These are phyloP conservation scores for Phaeosphaeriaceae sp. DNA, from an alignment of 2,329 filamentous ascomycete species.

Conservation along the genomic window DNA sequence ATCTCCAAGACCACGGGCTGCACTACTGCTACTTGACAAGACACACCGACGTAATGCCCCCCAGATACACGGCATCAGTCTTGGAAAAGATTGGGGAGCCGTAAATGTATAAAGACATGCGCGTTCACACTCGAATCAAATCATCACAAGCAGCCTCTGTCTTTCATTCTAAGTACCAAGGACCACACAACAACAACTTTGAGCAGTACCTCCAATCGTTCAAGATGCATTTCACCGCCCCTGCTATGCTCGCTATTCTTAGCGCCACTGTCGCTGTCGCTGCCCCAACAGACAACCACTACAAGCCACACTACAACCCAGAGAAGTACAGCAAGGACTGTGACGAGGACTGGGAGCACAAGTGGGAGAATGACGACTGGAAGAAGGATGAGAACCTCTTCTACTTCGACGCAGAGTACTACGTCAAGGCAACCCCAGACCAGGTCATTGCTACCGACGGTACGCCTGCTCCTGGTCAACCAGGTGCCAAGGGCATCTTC, in stretches of 20 bases:
- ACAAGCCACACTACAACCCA: constrained; percentile 8
- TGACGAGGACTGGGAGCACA: constrained; percentile 30
- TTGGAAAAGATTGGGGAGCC: constrained; percentile 10
- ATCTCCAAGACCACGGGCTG: constrained; percentile 21
- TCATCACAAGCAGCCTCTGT: not conserved
- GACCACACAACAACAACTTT: not conserved
- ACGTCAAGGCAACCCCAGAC: constrained; percentile 58
- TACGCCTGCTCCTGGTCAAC: constrained; percentile 51
- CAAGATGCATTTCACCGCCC: constrained; percentile 32
- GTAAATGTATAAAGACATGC: constrained; percentile 25
- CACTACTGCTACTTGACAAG: constrained; percentile 6
- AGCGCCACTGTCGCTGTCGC: constrained; percentile 28
- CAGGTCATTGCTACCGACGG: constrained; percentile 57
- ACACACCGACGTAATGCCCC: constrained; percentile 26
- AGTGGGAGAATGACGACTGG: constrained; percentile 32
- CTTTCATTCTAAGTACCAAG: not conserved
- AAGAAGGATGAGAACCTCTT: constrained; percentile 36
- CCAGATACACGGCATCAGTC: not conserved
- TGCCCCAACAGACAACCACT: constrained; percentile 19
- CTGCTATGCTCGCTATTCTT: constrained; percentile 27
- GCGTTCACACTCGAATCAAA: not conserved
- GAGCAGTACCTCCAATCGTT: not conserved
- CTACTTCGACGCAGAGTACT: constrained; percentile 60
- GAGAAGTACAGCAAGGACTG: constrained; percentile 23
- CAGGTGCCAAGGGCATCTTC: constrained; percentile 58